These are phyloP conservation scores for Discostella stelligeroides DNA, from an alignment of 108 stramenopile genomes.

Conservation along the genomic window DNA sequence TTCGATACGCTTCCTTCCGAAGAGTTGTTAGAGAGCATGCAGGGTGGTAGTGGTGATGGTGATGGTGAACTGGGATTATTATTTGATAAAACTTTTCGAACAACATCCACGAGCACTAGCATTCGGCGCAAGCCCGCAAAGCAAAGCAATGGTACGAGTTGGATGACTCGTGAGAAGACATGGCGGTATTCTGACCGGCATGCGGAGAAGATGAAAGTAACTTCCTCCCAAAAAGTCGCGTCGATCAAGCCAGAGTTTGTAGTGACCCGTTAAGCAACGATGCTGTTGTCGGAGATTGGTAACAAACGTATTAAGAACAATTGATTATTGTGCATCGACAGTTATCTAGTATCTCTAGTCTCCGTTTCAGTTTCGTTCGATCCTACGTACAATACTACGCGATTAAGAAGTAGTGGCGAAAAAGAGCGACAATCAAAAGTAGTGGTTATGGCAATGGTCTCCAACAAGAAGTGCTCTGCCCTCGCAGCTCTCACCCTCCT, in stretches of 20 bases:
- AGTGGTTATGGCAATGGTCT: background rate
- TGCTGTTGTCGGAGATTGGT: too few relatives aligned
- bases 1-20: conserved; percentile 23
- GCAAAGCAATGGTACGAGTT: conserved; percentile 7
- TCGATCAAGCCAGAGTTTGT: too few relatives aligned
- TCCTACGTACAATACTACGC: too few relatives aligned
- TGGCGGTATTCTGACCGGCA: conserved; percentile 38
- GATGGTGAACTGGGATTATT: background rate
- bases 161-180: conserved; percentile 35
- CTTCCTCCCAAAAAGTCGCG: background rate
- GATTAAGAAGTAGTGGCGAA: too few relatives aligned
- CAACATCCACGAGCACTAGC: background rate
- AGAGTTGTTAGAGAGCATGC: background rate
- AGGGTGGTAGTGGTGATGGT: background rate
- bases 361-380: too few relatives aligned
- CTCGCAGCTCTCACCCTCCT: conserved; percentile 21
- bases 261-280: too few relatives aligned
- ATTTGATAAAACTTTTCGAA: background rate
- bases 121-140: conserved; percentile 20
- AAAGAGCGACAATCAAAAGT: too few relatives aligned
- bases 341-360: too few relatives aligned
- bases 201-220: conserved; percentile 7
- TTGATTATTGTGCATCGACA: too few relatives aligned
- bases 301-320: too few relatives aligned
- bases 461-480: conserved; percentile 3